These are phyloP conservation scores for Termitomyces sp. DNA, from an alignment of 768 basidiomycete genomes.

Conservation along the genomic window DNA sequence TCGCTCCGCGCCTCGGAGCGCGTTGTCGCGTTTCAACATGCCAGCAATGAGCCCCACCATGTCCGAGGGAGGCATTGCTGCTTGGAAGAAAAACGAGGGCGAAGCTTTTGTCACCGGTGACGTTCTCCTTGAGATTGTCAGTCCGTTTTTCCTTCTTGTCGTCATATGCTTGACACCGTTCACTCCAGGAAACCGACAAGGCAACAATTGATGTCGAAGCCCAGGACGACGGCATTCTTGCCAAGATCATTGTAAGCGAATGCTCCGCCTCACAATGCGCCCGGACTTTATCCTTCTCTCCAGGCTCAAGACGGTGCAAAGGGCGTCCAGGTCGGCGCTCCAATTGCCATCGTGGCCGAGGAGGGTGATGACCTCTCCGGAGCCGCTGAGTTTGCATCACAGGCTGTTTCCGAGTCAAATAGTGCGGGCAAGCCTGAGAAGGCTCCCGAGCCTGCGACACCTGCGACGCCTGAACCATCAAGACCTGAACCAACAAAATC, in stretches of 20 bases:
- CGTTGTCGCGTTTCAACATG: constrained; percentile 87
- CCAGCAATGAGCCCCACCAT: constrained; percentile 99
- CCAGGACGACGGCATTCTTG: constrained; percentile 94
- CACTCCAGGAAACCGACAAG: constrained; percentile 94
- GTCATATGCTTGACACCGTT: constrained; percentile 14
- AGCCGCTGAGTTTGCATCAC: constrained; percentile 66
- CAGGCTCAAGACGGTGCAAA: constrained; percentile 85
- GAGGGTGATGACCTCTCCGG: constrained; percentile 93
- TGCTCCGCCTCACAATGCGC: background rate
- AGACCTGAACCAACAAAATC: constrained; percentile 29
- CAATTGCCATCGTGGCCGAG: constrained; percentile 90
- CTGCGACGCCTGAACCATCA: constrained; percentile 15
- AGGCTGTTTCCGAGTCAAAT: constrained; percentile 46
- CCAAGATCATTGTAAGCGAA: constrained; percentile 86
- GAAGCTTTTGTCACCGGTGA: constrained; percentile 87
- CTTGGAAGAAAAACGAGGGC: constrained; percentile 97
- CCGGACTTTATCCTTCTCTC: background rate
- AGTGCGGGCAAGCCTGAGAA: constrained; percentile 22
- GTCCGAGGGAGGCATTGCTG: constrained; percentile 98
- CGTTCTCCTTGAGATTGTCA: constrained; percentile 91
- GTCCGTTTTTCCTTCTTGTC: constrained; percentile 16
- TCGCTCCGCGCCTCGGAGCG: constrained; percentile 71
- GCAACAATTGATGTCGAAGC: constrained; percentile 99
- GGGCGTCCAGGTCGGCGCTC: constrained; percentile 77
- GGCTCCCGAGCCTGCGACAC: constrained; percentile 17